Evolutionary conservation across 495 filamentous ascomycete genomes (phyloP).

Genomic region (Mycothermus thermophilus): DNA sequence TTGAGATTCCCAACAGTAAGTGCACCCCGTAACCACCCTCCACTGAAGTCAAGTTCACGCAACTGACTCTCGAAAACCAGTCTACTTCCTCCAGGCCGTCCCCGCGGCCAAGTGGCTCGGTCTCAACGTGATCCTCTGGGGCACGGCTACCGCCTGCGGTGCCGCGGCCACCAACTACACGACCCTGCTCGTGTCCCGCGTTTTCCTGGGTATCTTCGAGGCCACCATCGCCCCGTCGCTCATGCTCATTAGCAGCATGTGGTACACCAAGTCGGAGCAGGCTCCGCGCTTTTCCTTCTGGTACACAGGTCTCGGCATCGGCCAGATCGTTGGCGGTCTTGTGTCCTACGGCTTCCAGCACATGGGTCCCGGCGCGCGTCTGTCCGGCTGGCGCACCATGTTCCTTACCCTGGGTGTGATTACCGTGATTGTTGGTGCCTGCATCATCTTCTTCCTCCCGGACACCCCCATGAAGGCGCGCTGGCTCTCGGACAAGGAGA

Average conservation of each 20-base stretch:
- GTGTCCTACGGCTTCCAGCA: slow-evolving; percentile 50
- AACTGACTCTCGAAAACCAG: slow-evolving; percentile 10
- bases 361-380: slow-evolving; percentile 21
- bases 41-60: neutral
- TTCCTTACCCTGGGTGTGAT: slow-evolving; percentile 43
- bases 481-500: slow-evolving; percentile 38
- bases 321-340: slow-evolving; percentile 49
- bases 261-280: slow-evolving; percentile 51
- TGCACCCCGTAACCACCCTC: slow-evolving; percentile 4
- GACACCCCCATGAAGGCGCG: slow-evolving; percentile 38
- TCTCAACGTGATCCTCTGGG: slow-evolving; percentile 40
- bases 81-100: slow-evolving; percentile 34
- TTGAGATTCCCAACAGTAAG: slow-evolving; percentile 24
- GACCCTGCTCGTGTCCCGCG: slow-evolving; percentile 30
- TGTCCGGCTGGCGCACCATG: slow-evolving; percentile 50
- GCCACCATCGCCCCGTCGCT: slow-evolving; percentile 47
- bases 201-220: slow-evolving; percentile 50
- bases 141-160: slow-evolving; percentile 24
- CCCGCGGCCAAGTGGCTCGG: slow-evolving; percentile 45
- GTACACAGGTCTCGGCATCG: slow-evolving; percentile 47
- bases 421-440: slow-evolving; percentile 36
- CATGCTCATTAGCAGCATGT: slow-evolving; percentile 39
- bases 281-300: slow-evolving; percentile 50
- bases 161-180: slow-evolving; percentile 23
- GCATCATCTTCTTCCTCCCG: slow-evolving; percentile 35